Evolutionary conservation across 805 yeast genomes (phyloP), one percentile per base, ranked within the genome.

Genomic region (Clavispora phyllophila): DNA sequence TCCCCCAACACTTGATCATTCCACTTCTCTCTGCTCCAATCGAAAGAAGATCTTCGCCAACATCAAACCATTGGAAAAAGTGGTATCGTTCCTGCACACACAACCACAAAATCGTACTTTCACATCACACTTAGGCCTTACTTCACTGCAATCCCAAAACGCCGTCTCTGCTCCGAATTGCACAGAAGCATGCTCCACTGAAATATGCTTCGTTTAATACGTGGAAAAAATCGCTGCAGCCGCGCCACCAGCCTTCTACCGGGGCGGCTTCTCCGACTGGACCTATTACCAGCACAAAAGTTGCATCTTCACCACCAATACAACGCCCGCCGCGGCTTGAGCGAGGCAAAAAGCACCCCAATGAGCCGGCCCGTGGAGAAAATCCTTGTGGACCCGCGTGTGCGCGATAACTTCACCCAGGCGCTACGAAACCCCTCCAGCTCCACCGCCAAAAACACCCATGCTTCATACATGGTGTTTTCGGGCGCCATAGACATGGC

Each of bases 401-500:
- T 13, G 7, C 19, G 33, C 20, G 20, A 29, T 3, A 29, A 17
- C 7, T 29, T 15, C 9, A 15, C 20, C 20, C 6, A 29, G 9
- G 33, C 33, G 19, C 33, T 29, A 29, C 33, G 33, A 29, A 29
- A 17, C 3, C 9, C 20, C 17, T 17, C 33, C 13, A 15, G 5
- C 10, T 15, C 20, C 7, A 4, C 12, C 20, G 6, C 6, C 10
- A 29, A 29, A 17, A 17, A 15, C n/a, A 17, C 20, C 20, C 33
- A 29, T 6, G 20, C 19, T 6, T 17, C 15, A 17, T 29, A 9
- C 20, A 9, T 17, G 33, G 20, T 55, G 19, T 57, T 60, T 33
- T 28, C 39, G 36, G 48, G 55, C 23, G 45, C 61, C 26, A 40
- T 62, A n/a, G 63, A 58, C 27, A 43, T 54, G 28, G 57, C 53